Base-by-base conservation (phyloP, 2,329 filamentous ascomycete species). In the Phyllosticta citrichinensis region DNA sequence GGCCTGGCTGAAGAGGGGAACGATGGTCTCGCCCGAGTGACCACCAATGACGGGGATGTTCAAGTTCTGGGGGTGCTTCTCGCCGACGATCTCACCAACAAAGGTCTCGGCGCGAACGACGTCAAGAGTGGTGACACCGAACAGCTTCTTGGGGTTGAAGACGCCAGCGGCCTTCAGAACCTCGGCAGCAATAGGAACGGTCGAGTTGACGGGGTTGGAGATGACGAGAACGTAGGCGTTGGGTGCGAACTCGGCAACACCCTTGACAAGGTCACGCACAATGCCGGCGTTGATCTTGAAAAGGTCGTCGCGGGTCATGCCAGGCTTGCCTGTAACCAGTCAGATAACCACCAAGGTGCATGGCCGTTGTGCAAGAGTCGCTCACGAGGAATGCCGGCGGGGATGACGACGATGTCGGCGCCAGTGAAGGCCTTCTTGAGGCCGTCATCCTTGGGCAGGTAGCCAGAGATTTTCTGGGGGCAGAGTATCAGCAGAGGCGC, bases 201-300 rank as follows among this genome's bases (percentile, higher is more conserved):
- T 99, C 58, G 91, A 96, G 87, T 99, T 99, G 78, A 99, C 94
- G 63, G 94, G 94, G 85, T 99, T 99, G 72, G 93, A 97, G 78
- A 99, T 99, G 81, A 99, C 87, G 66, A 97, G 86, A 75, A 96
- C 86, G 80, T 87, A 96, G 61, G 94, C 94, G 76, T 97, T 95
- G 74, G 94, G 94, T 74, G 87, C 87, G 72, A 88, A 85, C 74
- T 97, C 87, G 69, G 93, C 91, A 70, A 91, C 85, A 58, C 89
- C 87, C 81, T 96, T 88, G 69, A 95, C 87, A 68, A 99, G 83
- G 69, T 90, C 91, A 80, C 94, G 91, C 73, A 99, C 94, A 73
- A 99, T 99, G 70, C 92, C 90, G 64, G 94, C 94, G 77, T 99
- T 99, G 83, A 97, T 96, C 81, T 97, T 97, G 88, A 99, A 99